These are phyloP conservation scores for Pestalotiopsis sp. DNA, from an alignment of 2,329 filamentous ascomycete species.

Conservation along the genomic window DNA sequence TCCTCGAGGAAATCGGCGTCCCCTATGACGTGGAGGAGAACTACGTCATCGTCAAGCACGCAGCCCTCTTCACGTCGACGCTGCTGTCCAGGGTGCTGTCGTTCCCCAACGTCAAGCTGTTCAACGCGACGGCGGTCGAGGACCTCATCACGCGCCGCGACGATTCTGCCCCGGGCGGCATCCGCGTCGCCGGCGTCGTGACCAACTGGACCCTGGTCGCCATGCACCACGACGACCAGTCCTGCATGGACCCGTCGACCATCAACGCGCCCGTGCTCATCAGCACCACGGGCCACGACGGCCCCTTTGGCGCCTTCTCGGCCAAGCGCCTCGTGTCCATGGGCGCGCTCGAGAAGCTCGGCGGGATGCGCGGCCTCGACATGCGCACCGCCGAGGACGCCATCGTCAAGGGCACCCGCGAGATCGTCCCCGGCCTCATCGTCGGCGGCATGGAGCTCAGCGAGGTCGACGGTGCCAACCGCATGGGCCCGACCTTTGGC, in stretches of 20 bases:
- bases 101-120: slow-evolving; percentile 92
- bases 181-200: slow-evolving; percentile 85
- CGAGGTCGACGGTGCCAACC: slow-evolving; percentile 87
- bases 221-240: slow-evolving; percentile 87
- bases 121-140: slow-evolving; percentile 92
- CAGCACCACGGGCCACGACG: slow-evolving; percentile 90
- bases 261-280: slow-evolving; percentile 91
- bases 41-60: slow-evolving; percentile 93
- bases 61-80: slow-evolving; percentile 88
- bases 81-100: slow-evolving; percentile 80
- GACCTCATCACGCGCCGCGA: slow-evolving; percentile 83
- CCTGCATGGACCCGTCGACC: slow-evolving; percentile 96
- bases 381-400: slow-evolving; percentile 92
- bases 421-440: slow-evolving; percentile 85
- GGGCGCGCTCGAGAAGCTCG: slow-evolving; percentile 79
- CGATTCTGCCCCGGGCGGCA: slow-evolving; percentile 47
- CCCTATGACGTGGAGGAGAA: slow-evolving; percentile 86
- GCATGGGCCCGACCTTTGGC: slow-evolving; percentile 67
- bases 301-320: slow-evolving; percentile 86
- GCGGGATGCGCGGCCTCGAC: slow-evolving; percentile 90
- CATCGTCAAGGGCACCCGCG: slow-evolving; percentile 88
- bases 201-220: slow-evolving; percentile 95
- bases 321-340: slow-evolving; percentile 92
- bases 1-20: slow-evolving; percentile 79
- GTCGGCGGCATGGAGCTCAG: slow-evolving; percentile 95